Evolutionary conservation across 2,329 filamentous ascomycete species (phyloP).

Genomic region (Epichloe coenophiala): DNA sequence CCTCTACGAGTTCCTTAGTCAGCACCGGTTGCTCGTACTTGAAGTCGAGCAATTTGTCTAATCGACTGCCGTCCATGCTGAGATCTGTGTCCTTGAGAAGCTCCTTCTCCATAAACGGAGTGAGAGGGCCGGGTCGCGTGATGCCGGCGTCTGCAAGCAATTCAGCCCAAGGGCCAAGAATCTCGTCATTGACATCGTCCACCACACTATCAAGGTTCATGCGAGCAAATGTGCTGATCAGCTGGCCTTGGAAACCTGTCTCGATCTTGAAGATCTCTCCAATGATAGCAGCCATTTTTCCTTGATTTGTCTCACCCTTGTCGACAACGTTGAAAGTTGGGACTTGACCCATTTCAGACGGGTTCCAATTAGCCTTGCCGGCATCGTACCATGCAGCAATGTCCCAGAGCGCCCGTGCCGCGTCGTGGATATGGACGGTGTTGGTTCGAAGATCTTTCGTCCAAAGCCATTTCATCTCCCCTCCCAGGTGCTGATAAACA

Average conservation of each 20-base stretch:
- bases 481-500: slow-evolving; percentile 69
- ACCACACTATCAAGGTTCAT: slow-evolving; percentile 88
- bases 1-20: slow-evolving; percentile 63
- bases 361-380: slow-evolving; percentile 45
- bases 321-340: slow-evolving; percentile 90
- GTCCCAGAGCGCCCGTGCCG: slow-evolving; percentile 72
- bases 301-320: slow-evolving; percentile 68
- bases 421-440: slow-evolving; percentile 83
- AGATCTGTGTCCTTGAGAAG: slow-evolving; percentile 82
- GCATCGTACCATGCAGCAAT: slow-evolving; percentile 66
- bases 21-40: slow-evolving; percentile 62
- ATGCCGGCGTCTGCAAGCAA: slow-evolving; percentile 69
- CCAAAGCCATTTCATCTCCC: slow-evolving; percentile 90
- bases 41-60: slow-evolving; percentile 74
- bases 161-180: slow-evolving; percentile 86
- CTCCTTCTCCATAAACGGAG: slow-evolving; percentile 93
- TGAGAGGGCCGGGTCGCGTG: slow-evolving; percentile 69
- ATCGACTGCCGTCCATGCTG: slow-evolving; percentile 70
- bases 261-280: slow-evolving; percentile 72
- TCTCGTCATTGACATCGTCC: slow-evolving; percentile 91
- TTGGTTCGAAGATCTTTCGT: slow-evolving; percentile 81
- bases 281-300: slow-evolving; percentile 65
- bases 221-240: slow-evolving; percentile 80
- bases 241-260: slow-evolving; percentile 76
- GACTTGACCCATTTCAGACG: slow-evolving; percentile 42